These are phyloP conservation scores for Tuber umbilicatum DNA, from an alignment of 495 filamentous ascomycete genomes.

Conservation along the genomic window DNA sequence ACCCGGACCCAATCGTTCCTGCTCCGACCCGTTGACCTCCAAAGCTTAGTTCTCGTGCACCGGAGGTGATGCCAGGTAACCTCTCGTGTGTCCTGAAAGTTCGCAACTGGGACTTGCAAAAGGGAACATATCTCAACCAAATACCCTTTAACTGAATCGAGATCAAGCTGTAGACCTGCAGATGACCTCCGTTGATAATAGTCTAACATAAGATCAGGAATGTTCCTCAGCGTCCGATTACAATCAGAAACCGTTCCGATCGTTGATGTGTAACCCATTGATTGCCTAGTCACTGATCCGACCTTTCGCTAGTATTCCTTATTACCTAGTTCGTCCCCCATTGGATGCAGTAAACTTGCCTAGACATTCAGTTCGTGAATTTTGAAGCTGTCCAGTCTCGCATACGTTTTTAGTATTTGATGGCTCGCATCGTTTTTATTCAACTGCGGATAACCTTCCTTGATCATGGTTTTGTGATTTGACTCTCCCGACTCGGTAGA, in stretches of 20 bases:
- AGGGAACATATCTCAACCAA: neutral
- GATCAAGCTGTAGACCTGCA: neutral
- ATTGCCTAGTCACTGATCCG: neutral
- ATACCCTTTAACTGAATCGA: neutral
- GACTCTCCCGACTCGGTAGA: conserved; percentile 5
- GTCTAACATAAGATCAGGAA: neutral
- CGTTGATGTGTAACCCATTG: neutral
- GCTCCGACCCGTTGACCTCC: too few species aligned
- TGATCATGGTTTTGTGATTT: neutral
- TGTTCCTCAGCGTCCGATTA: neutral
- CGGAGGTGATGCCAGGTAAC: too few species aligned
- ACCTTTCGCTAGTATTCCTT: neutral
- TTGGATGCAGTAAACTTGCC: neutral
- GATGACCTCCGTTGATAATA: neutral
- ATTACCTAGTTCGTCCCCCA: neutral
- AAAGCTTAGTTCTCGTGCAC: too few species aligned
- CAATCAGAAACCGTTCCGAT: neutral
- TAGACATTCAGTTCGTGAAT: neutral
- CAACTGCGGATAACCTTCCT: neutral
- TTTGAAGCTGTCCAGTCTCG: neutral
- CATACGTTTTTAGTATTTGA: neutral
- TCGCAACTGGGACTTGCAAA: neutral
- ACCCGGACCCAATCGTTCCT: too few species aligned
- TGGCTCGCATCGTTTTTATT: neutral
- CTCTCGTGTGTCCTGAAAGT: too few species aligned